Base-by-base conservation (phyloP, 1,139 yeast genomes). In the Yamadazyma blattariae region DNA sequence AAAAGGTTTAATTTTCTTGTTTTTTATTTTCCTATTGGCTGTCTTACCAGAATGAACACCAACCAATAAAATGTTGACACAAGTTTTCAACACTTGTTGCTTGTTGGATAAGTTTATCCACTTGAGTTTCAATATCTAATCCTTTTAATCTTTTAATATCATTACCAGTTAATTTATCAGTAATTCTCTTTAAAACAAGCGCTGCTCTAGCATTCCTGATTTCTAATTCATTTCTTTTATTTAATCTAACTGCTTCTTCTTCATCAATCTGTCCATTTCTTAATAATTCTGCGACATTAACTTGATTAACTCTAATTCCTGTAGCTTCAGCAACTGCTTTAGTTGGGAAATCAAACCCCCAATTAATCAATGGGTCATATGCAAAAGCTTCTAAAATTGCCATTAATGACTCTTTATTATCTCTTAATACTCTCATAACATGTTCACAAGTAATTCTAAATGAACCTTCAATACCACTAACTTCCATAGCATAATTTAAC, bases 401-500 rank as follows among this genome's bases (percentile, higher is more conserved):
- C 95, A 94, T 87, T 52, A 94, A 73, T 0, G 98, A 92, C 56
- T 94, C 99, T 48, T 88, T 88, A 59, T 92, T 94, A 46, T 83
- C 95, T 44, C 99, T 72, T 41, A 94, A 67, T 3, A 94, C 94
- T 44, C 94, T 74, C 97, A 94, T 92, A 7, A 94, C 98, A 61
- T 90, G 92, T 54, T 92, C 98, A 61, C 97, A 88, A 0, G 98
- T 90, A 34, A 92, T 90, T 52, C 97, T 74, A 73, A 87, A 94
- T 22, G 96, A 86, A 2, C 99, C 99, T 61, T 94, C 98, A 42
- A 94, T 89, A 13, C 98, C 98, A 62, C 97, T 87, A 5, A 94
- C 97, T 58, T 94, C 99, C 97, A 94, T 92, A 0, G 98, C 99
- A 59, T 89, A 90, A 23, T 94, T 89, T 46, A 94, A 71, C 99